phyloP scores from a whole-genome alignment of 495 filamentous ascomycete species.

The Evernia prunastri region DNA sequence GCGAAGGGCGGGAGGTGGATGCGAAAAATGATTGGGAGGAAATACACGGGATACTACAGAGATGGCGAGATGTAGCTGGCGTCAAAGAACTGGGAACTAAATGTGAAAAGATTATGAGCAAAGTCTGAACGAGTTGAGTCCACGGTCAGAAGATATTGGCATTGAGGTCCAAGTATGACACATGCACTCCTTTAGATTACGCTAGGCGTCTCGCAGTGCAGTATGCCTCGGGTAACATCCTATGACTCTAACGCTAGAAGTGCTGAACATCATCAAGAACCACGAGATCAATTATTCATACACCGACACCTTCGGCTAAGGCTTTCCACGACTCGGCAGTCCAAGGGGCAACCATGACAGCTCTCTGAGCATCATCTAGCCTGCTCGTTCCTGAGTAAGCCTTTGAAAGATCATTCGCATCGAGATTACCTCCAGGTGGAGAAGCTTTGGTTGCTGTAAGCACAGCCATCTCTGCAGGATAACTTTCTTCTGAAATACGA shows the following conservation, averaged over 20 bases:
- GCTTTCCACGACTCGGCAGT: constrained; percentile 55
- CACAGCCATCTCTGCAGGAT: constrained; percentile 73
- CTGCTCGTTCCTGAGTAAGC: constrained; percentile 72
- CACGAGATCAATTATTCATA: constrained; percentile 14
- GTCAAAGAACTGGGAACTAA: constrained; percentile 52
- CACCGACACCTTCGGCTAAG: constrained; percentile 20
- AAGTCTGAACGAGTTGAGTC: background rate
- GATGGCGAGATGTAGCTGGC: constrained; percentile 55
- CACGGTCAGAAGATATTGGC: background rate
- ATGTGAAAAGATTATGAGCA: constrained; percentile 51
- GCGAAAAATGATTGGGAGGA: constrained; percentile 58
- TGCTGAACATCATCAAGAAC: background rate
- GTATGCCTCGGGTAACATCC: background rate
- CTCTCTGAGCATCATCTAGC: constrained; percentile 64
- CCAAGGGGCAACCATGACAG: constrained; percentile 81
- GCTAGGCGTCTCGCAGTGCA: background rate
- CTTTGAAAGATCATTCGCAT: constrained; percentile 59
- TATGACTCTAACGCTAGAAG: background rate
- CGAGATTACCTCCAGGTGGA: constrained; percentile 62
- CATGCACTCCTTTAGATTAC: background rate
- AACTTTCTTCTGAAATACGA: constrained; percentile 43
- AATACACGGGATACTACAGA: constrained; percentile 39
- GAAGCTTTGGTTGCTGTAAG: constrained; percentile 65
- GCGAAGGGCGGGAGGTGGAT: constrained; percentile 44
- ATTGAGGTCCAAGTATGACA: background rate